Conservation (phyloP, 805 yeast species). For the Starmerella powellii region DNA sequence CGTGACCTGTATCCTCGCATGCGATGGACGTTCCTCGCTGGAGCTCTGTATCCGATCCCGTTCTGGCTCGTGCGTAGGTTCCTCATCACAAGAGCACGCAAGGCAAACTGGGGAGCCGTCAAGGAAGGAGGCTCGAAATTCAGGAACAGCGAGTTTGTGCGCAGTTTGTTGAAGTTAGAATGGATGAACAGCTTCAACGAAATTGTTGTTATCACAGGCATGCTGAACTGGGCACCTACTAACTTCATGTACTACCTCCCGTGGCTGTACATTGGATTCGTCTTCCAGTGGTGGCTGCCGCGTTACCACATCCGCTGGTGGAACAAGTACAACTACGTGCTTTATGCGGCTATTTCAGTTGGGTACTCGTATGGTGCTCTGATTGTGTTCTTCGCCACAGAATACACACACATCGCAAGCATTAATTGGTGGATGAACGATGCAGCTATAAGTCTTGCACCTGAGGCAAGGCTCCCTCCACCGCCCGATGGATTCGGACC, state of each 20-base stretch:
- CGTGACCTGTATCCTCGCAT: conserved; percentile 21
- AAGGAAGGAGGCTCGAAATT: conserved; percentile 11
- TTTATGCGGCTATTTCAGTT: conserved; percentile 45
- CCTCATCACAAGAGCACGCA: conserved; percentile 21
- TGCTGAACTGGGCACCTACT: conserved; percentile 32
- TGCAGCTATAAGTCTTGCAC: conserved; percentile 14
- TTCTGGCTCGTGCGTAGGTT: conserved; percentile 53
- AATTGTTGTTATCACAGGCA: conserved; percentile 34
- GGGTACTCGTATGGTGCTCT: conserved; percentile 54
- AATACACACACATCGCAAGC: conserved; percentile 32
- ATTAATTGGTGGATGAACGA: conserved; percentile 58
- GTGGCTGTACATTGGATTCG: conserved; percentile 26
- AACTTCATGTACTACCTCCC: conserved; percentile 22
- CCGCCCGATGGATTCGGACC: conserved; percentile 2
- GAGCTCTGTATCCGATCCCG: conserved; percentile 46
- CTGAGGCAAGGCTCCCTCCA: background rate
- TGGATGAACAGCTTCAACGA: conserved; percentile 33
- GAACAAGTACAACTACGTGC: conserved; percentile 38
- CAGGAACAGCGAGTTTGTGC: conserved; percentile 10
- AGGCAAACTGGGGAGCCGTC: conserved; percentile 5
- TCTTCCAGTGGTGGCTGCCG: conserved; percentile 39
- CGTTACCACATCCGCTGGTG: conserved; percentile 44
- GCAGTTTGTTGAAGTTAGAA: conserved; percentile 22
- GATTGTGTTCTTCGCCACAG: conserved; percentile 43
- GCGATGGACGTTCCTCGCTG: conserved; percentile 38